A percentile compares a stretch with the other conserved stretches of the same genome.
Conservation (phyloP, 495 filamentous ascomycete genomes). For the Emericellopsis terricola region DNA sequence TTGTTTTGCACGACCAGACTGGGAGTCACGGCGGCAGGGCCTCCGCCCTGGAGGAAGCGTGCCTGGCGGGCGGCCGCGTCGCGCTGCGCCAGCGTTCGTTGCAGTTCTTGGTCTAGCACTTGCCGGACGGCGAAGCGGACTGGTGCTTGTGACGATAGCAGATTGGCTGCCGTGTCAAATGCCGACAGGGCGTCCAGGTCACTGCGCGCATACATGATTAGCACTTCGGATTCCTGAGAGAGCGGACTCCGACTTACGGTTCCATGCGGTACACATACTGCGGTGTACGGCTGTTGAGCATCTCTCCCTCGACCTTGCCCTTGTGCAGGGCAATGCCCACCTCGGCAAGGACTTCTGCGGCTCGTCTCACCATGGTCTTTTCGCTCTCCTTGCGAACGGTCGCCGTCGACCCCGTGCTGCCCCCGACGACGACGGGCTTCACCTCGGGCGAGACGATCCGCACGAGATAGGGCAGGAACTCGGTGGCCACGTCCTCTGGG, state of each 20-base stretch:
- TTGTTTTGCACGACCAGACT: constrained; percentile 10
- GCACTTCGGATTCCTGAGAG: not conserved
- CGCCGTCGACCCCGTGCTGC: constrained; percentile 47
- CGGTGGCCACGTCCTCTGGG: constrained; percentile 51
- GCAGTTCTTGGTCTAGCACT: constrained; percentile 77
- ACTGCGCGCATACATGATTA: constrained; percentile 6
- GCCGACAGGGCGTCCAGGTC: constrained; percentile 48
- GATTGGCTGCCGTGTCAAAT: constrained; percentile 35
- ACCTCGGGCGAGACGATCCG: constrained; percentile 75
- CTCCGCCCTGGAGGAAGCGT: constrained; percentile 24
- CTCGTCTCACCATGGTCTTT: constrained; percentile 56
- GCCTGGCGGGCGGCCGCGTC: constrained; percentile 38
- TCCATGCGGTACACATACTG: constrained; percentile 89
- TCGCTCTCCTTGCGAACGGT: constrained; percentile 76
- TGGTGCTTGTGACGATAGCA: constrained; percentile 35
- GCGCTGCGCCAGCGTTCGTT: constrained; percentile 43
- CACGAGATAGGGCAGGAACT: constrained; percentile 68
- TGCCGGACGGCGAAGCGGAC: constrained; percentile 80
- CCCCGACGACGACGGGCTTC: constrained; percentile 78
- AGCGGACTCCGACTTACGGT: constrained; percentile 39
- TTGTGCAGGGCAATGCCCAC: constrained; percentile 69
- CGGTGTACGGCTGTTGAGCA: constrained; percentile 28
- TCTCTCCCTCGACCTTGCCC: constrained; percentile 51
- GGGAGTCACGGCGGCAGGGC: constrained; percentile 2
- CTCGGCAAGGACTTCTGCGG: constrained; percentile 62